Base-by-base conservation (phyloP, 805 yeast genomes). In the Komagataella mondaviorum region DNA sequence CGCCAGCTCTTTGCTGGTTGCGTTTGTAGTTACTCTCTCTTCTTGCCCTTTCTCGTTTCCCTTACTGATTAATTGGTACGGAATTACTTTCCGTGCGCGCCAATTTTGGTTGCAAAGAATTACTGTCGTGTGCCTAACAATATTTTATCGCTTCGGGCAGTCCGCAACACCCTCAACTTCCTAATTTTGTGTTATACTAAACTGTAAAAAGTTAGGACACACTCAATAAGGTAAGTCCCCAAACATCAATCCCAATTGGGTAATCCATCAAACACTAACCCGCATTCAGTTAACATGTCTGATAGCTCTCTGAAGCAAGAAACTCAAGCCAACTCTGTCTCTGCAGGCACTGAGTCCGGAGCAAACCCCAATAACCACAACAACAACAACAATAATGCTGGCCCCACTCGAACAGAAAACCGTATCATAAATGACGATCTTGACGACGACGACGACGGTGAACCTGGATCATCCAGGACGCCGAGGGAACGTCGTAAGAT, bases 401-500 rank as follows among this genome's bases (percentile, higher is more conserved):
- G n/a, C 14, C 10, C 39, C 14, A 12, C 8, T 30, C 39, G 39
- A 23, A 16, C 12, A 53, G 53, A 48, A 48, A 47, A 39, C 23
- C 39, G 24, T 12, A 48, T 8, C 18, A 48, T 18, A 51, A 36
- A 44, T 10, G 55, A 50, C 44, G 66, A 57, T 48, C 58, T 56
- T 46, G 80, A 76, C 49, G 81, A 76, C 49, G 81, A 76, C 52
- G 81, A 77, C 53, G 81, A 76, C 51, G 78, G 74, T 53, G 74
- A 70, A 55, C 63, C 69, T 44, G 60, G 71, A 8, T 69, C 75
- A 22, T 77, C 78, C 22, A 71, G 71, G 59, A 72, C 71, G 57
- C 73, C 71, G 56, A 73, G 80, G 63, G 83, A 78, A 61, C 70
- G 83, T 63, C 72, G 99, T 73, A 91, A 91, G 70, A 91, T 91